These are phyloP conservation scores for Exobasidium rhododendri DNA, from an alignment of 1,284 basidiomycete genomes.

Conservation along the genomic window DNA sequence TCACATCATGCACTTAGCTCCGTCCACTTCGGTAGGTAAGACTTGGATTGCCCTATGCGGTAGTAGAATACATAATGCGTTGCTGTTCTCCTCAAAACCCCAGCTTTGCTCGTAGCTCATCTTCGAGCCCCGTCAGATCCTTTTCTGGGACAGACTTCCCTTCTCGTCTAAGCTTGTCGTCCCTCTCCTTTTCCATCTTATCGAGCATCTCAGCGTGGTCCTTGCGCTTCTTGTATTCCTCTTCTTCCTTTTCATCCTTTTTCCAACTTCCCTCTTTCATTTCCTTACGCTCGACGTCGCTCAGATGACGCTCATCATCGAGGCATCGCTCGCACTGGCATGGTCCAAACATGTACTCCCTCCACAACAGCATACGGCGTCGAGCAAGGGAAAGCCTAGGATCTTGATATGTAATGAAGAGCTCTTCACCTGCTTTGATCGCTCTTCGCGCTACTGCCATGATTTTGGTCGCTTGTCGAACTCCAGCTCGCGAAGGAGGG, in stretches of 20 bases:
- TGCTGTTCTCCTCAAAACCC: no score
- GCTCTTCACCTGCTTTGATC: slow-evolving; percentile 71
- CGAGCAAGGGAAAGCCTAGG: slow-evolving; percentile 62
- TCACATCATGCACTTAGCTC: no score
- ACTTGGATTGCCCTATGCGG: no score
- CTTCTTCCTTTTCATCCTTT: slow-evolving; percentile 57
- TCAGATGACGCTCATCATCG: slow-evolving; percentile 66
- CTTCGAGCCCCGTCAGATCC: slow-evolving; percentile 26
- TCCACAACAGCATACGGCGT: slow-evolving; percentile 63
- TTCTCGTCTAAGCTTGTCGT: slow-evolving; percentile 14
- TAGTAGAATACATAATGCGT: no score
- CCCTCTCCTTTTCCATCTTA: slow-evolving; percentile 17
- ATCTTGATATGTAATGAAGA: slow-evolving; percentile 72
- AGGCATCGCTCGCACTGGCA: slow-evolving; percentile 76
- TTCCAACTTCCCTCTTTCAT: slow-evolving; percentile 15
- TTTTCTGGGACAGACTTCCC: slow-evolving; percentile 10
- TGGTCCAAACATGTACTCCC: slow-evolving; percentile 48
- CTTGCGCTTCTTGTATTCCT: slow-evolving; percentile 59
- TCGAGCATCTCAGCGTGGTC: slow-evolving; percentile 58
- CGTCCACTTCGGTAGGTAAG: no score
- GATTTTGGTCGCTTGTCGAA: slow-evolving; percentile 64
- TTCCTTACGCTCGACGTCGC: slow-evolving; percentile 57
- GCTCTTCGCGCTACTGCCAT: slow-evolving; percentile 66
- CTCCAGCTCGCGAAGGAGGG: slow-evolving; percentile 58
- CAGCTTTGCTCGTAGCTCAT: slow-evolving; percentile 37